Evolutionary conservation across 2,329 filamentous ascomycete genomes (phyloP), one percentile per base, ranked within the genome.

Genomic region (Claviceps cyperi): DNA sequence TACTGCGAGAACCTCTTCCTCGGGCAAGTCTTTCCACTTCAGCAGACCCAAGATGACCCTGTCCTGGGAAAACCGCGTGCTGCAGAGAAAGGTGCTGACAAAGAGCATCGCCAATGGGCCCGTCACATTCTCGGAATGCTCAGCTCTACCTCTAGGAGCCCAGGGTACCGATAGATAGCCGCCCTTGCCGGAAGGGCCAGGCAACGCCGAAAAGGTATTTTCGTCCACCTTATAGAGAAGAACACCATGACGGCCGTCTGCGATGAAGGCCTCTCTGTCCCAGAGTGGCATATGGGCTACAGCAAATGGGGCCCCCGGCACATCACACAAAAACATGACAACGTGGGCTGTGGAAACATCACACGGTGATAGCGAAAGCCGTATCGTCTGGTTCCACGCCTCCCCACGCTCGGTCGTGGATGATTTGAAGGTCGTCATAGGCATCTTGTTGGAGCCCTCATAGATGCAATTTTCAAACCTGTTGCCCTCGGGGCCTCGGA

Each of bases 21-120:
- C 76, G 0, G 82, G 74, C 40, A 83, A 75, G 13, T 91, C 84
- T 60, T 81, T 87, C 92, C 92, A 97, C 58, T 83, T 86, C 36
- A 97, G 68, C 24, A 98, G 72, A 15, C 87, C 85, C 17, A 96
- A 70, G 11, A 98, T 77, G 15, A 84, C 80, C 50, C 90, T 84
- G 62, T 98, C 90, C 62, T 98, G 92, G 0, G 91, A 96, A 62
- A 94, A 94, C 52, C 83, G 80, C 0, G 92, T 98, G 67, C 92
- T 97, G 73, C 90, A 96, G 6, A 98, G 78, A 59, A 87, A 94
- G 0, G 90, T 94, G 52, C 86, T 79, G 11, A 94, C 69, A 13
- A 81, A 78, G 36, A 98, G 68, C n/a, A 81, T 79, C 3, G 91
- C 88, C 56, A 94, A 76, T 3, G 86, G 83, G 0, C 86, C 87